Percentiles rank a stretch among this genome's conserved stretches.
Conservation (phyloP, 2,329 filamentous ascomycete species). For the Thelonectria rubi region DNA sequence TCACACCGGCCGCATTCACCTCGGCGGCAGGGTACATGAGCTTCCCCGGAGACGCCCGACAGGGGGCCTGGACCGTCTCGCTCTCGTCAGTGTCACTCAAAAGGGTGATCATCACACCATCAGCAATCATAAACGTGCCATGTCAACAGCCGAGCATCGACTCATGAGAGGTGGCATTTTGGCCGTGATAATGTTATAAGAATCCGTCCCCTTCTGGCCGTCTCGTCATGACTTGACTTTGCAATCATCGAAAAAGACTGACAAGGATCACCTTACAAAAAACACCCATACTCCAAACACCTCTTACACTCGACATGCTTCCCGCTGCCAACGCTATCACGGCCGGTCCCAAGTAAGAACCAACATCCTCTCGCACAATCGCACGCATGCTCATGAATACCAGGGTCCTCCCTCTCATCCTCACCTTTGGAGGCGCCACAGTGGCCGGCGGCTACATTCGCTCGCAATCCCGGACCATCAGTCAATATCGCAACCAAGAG, state of each 20-base stretch:
- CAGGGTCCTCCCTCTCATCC: conserved; percentile 35
- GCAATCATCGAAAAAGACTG: background rate
- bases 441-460: conserved; percentile 29
- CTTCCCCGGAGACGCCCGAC: conserved; percentile 31
- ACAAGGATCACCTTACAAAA: background rate
- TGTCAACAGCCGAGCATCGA: conserved; percentile 7
- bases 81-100: conserved; percentile 9
- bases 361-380: background rate
- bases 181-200: conserved; percentile 34
- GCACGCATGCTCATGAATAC: conserved; percentile 3
- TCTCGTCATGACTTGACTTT: conserved; percentile 10
- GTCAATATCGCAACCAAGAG: conserved; percentile 14
- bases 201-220: background rate
- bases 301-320: conserved; percentile 30
- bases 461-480: conserved; percentile 11
- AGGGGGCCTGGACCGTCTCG: background rate
- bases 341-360: conserved; percentile 31
- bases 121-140: conserved; percentile 32
- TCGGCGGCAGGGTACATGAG: background rate
- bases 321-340: conserved; percentile 20
- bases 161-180: conserved; percentile 1
- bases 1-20: background rate
- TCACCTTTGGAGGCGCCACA: conserved; percentile 37
- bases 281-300: background rate
- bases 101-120: conserved; percentile 32